Conservation (phyloP, 257 asterid species). For the Leptodermis oblonga region DNA sequence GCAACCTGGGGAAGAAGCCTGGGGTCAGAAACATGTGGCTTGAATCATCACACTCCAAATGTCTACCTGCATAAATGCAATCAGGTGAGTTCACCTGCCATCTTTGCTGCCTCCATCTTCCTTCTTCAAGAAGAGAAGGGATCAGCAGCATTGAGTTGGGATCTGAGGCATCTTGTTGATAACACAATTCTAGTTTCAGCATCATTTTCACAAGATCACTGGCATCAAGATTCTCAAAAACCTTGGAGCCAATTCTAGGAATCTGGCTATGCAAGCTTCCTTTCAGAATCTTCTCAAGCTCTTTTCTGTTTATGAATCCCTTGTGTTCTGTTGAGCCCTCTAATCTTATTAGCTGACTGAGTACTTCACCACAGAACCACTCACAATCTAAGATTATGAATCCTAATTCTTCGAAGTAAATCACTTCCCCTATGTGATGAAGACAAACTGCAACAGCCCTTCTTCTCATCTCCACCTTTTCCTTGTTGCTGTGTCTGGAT, state of each 20-base stretch:
- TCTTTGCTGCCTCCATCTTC: slow-evolving; percentile 60
- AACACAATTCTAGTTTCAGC: slow-evolving; percentile 81
- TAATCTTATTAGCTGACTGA: slow-evolving; percentile 48
- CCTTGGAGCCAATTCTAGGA: slow-evolving; percentile 54
- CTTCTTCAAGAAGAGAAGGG: slow-evolving; percentile 69
- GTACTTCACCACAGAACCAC: slow-evolving; percentile 79
- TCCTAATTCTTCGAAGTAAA: slow-evolving; percentile 57
- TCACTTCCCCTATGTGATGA: slow-evolving; percentile 76
- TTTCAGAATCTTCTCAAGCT: slow-evolving; percentile 60
- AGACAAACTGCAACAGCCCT: slow-evolving; percentile 59
- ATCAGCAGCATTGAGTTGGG: slow-evolving; percentile 49
- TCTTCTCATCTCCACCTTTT: slow-evolving; percentile 65
- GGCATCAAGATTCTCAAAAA: slow-evolving; percentile 54
- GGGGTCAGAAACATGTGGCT: slow-evolving; percentile 67
- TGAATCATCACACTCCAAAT: slow-evolving; percentile 71
- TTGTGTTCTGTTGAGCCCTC: slow-evolving; percentile 39
- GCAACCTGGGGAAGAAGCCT: slow-evolving; percentile 78
- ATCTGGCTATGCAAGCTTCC: slow-evolving; percentile 54
- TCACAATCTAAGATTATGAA: slow-evolving; percentile 65
- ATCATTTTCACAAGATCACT: slow-evolving; percentile 59
- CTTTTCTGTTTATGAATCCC: slow-evolving; percentile 62
- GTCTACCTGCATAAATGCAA: slow-evolving; percentile 62
- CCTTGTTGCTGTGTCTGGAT: slow-evolving; percentile 55
- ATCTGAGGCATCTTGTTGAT: slow-evolving; percentile 60
- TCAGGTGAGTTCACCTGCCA: slow-evolving; percentile 47